Evolutionary conservation across 2,329 filamentous ascomycete genomes (phyloP).

Genomic region (Exserohilum turcica): DNA sequence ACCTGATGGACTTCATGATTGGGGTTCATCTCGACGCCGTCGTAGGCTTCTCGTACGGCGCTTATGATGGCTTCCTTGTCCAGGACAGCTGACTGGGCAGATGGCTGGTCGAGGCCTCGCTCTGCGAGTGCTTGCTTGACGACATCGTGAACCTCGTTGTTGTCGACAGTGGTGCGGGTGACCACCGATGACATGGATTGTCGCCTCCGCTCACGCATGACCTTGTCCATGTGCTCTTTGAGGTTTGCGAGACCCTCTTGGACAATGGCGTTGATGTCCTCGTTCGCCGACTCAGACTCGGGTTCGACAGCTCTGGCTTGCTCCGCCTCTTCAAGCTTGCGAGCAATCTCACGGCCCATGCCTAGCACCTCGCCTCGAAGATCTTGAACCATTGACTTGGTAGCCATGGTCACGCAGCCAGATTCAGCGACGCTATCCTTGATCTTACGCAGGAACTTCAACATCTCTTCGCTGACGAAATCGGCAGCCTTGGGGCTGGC

Average conservation of each 20-base stretch:
- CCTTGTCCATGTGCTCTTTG: slow-evolving; percentile 79
- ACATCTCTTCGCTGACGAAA: slow-evolving; percentile 73
- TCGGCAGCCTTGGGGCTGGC: slow-evolving; percentile 59
- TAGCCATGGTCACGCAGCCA: slow-evolving; percentile 86
- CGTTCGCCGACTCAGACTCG: slow-evolving; percentile 54
- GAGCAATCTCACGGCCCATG: slow-evolving; percentile 89
- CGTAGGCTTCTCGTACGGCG: slow-evolving; percentile 88
- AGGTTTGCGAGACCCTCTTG: slow-evolving; percentile 81
- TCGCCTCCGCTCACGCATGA: slow-evolving; percentile 75
- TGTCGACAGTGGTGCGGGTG: slow-evolving; percentile 70
- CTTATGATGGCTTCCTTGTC: slow-evolving; percentile 83
- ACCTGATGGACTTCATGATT: slow-evolving; percentile 90
- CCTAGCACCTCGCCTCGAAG: slow-evolving; percentile 89
- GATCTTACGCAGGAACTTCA: slow-evolving; percentile 81
- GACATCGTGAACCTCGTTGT: slow-evolving; percentile 83
- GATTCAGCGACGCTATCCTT: slow-evolving; percentile 90
- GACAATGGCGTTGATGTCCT: slow-evolving; percentile 77
- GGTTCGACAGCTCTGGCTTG: slow-evolving; percentile 53
- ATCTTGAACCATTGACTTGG: slow-evolving; percentile 88
- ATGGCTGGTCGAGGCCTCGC: slow-evolving; percentile 54
- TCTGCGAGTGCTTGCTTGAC: slow-evolving; percentile 75
- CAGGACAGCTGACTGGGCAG: slow-evolving; percentile 40
- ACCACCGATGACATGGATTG: slow-evolving; percentile 67
- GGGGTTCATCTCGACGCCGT: slow-evolving; percentile 78
- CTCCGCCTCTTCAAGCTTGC: slow-evolving; percentile 75